Evolutionary conservation across 2,329 filamentous ascomycete species (phyloP), one percentile per base, ranked within the genome.

Genomic region (Chlorencoelia australis): DNA sequence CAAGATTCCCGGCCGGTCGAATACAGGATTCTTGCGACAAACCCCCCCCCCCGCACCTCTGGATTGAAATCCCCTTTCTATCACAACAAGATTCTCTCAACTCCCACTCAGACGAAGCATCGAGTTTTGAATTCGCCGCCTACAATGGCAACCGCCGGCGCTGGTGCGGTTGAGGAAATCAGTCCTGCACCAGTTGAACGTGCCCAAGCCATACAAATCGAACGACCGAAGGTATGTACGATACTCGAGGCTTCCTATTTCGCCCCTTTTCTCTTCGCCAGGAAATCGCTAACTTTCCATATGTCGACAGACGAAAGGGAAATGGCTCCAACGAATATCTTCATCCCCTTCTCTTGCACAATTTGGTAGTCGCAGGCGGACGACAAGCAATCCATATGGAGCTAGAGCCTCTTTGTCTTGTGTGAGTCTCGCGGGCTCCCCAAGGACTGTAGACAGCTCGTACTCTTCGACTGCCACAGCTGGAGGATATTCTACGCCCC

Each of bases 291-390:
- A n/a, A n/a, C n/a, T n/a, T n/a, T n/a, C n/a, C n/a, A 17, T 41
- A 11, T n/a, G n/a, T n/a, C n/a, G n/a, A n/a, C n/a, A 57, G 51
- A 36, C 40, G 47, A 30, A 58, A 55, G 41, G 55, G 51, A 18
- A 44, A 30, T 44, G 47, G 16, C 44, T 59, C 2, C 52, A 58
- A 36, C 51, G 55, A 30, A 56, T 58, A 19, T 57, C 55, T 4
- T 58, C 57, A 4, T 58, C 56, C 2, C 53, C 54, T 15, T 53
- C 56, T 33, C 46, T 57, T 9, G 46, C 43, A 31, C 50, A 54
- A 31, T 34, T 55, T 4, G 39, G 50, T 2, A 39, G 51, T 35
- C 43, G 52, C 13, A 55, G 37, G 37, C 39, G 54, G 39, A 50
- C 53, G 15, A 40, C 38, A 3, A 58, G 49, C 37, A 53, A 45